A percentile compares a stretch with the other conserved stretches of the same genome.
These are phyloP conservation scores for Prunus padus DNA, from an alignment of 306 rosid genomes.

Conservation along the genomic window DNA sequence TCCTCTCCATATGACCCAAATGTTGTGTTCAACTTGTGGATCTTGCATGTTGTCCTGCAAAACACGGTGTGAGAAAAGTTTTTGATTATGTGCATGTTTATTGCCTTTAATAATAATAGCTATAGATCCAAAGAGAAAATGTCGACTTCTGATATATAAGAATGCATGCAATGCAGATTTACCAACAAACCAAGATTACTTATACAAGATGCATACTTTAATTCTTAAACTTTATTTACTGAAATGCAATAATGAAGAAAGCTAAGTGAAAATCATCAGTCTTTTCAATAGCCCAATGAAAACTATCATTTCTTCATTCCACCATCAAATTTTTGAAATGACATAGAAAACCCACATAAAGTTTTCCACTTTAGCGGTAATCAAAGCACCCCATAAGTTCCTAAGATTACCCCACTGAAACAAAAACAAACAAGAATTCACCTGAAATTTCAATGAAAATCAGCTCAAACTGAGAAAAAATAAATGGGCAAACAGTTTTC, in stretches of 20 bases:
- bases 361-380: conserved; percentile 11
- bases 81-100: not conserved
- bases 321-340: conserved; percentile 7
- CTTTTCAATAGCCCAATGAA: not conserved
- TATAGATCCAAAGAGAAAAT: not conserved
- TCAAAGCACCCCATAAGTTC: not conserved
- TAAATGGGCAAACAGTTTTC: conserved; percentile 2
- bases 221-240: not conserved
- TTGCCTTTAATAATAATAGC: not conserved
- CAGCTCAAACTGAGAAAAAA: conserved; percentile 7
- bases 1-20: conserved; percentile 77
- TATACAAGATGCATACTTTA: not conserved
- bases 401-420: not conserved
- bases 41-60: conserved; percentile 64
- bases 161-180: not conserved
- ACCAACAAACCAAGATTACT: not conserved
- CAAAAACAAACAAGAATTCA: not conserved
- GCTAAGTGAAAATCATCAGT: not conserved
- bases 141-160: not conserved
- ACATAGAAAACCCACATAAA: conserved; percentile 11
- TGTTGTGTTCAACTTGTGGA: conserved; percentile 25
- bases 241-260: not conserved
- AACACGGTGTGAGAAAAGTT: conserved; percentile 14
- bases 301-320: not conserved
- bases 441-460: conserved; percentile 1